Percentiles rank a stretch among this genome's conserved stretches.
Conservation (phyloP, 1,284 basidiomycete species). For the Jaminaea rosea region DNA sequence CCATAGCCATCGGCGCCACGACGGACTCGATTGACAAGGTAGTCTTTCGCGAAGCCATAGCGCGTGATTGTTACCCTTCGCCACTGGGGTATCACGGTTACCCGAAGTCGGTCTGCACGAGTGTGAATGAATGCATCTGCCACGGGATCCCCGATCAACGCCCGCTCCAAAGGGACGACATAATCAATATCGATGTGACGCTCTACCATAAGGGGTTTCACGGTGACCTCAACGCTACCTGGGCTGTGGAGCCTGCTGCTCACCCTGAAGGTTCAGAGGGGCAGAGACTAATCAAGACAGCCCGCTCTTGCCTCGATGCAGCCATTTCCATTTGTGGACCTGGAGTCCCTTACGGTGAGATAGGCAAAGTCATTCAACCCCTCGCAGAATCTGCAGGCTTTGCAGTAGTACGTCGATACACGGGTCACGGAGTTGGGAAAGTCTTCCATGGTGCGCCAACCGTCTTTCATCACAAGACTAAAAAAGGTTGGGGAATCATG, state of each 20-base stretch:
- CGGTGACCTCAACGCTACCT: conserved; percentile 44
- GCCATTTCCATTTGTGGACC: conserved; percentile 71
- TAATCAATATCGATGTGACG: conserved; percentile 49
- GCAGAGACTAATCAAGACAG: conserved; percentile 32
- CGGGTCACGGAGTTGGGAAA: conserved; percentile 76
- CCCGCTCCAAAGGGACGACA: conserved; percentile 30
- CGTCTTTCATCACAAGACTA: conserved; percentile 60
- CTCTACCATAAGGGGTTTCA: conserved; percentile 52
- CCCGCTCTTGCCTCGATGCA: conserved; percentile 57
- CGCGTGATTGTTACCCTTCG: conserved; percentile 85
- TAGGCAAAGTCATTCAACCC: conserved; percentile 66
- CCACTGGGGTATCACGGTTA: conserved; percentile 86
- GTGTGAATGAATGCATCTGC: conserved; percentile 92
- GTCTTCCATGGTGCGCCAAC: conserved; percentile 75
- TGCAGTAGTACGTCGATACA: conserved; percentile 64
- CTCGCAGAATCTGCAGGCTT: conserved; percentile 50
- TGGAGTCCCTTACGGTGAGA: conserved; percentile 61
- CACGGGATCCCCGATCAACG: conserved; percentile 57
- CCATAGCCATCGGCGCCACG: conserved; percentile 78
- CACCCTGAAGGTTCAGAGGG: conserved; percentile 24
- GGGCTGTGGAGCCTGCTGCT: conserved; percentile 37
- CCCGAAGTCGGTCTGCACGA: conserved; percentile 91
- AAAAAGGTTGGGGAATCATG: conserved; percentile 45
- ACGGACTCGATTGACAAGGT: conserved; percentile 85
- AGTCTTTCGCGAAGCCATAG: conserved; percentile 86